Evolutionary conservation across 345 rosid genomes (phyloP).

Genomic region (Corchorus olitorius): DNA sequence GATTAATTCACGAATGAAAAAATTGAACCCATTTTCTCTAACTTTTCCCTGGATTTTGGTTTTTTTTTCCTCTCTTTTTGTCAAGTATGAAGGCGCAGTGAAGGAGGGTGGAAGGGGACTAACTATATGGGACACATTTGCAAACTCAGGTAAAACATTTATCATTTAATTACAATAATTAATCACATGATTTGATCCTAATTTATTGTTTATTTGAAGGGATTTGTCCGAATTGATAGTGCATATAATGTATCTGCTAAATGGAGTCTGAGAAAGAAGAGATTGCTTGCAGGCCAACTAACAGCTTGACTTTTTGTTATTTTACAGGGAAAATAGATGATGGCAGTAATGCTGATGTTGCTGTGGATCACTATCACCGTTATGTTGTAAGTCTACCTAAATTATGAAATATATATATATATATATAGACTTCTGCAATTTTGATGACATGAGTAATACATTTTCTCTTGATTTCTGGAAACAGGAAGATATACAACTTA

Average conservation of each 20-base stretch:
- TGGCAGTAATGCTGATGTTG: conserved; percentile 79
- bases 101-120: conserved; percentile 80
- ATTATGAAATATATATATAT: not conserved
- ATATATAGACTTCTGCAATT: no score
- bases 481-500: conserved; percentile 87
- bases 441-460: no score
- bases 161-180: not conserved
- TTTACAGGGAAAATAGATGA: conserved; percentile 61
- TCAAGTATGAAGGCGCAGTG: conserved; percentile 90
- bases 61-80: not conserved
- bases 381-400: conserved; percentile 45
- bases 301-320: not conserved
- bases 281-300: not conserved
- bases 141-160: conserved; percentile 56
- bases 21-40: not conserved
- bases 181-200: not conserved
- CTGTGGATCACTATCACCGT: conserved; percentile 87
- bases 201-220: no score
- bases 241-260: not conserved
- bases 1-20: no score
- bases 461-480: not conserved
- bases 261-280: not conserved
- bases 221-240: no score
- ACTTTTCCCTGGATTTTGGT: not conserved
- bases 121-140: conserved; percentile 79